These are phyloP conservation scores for Magnolia changhungtana DNA, from an alignment of 164 flowering plant genomes.

Conservation along the genomic window DNA sequence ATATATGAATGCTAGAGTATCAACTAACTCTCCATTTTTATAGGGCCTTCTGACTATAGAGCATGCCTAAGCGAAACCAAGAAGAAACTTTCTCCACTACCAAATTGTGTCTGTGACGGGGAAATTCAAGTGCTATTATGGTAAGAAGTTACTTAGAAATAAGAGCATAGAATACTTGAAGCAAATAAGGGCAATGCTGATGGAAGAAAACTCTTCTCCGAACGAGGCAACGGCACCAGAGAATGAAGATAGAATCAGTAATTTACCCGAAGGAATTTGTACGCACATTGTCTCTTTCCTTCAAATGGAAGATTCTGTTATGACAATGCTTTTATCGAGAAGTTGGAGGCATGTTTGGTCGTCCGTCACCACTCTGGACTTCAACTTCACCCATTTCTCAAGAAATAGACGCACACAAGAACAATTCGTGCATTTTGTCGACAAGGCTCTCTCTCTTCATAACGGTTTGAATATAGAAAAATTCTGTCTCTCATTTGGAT, in stretches of 20 bases:
- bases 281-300: conserved; percentile 11
- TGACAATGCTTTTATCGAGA: conserved; percentile 8
- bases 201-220: too few species aligned
- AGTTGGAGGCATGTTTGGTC: conserved; percentile 4
- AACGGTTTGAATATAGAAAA: not conserved
- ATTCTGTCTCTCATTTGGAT: not conserved
- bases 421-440: conserved; percentile 5
- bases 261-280: conserved; percentile 1
- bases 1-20: too few species aligned
- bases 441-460: not conserved
- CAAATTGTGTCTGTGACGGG: too few species aligned
- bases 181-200: too few species aligned
- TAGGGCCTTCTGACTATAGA: too few species aligned
- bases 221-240: too few species aligned
- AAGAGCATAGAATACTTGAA: too few species aligned
- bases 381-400: not conserved
- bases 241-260: conserved; percentile 5
- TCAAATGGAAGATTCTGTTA: conserved; percentile 1
- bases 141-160: too few species aligned
- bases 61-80: too few species aligned
- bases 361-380: not conserved
- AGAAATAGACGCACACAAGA: not conserved
- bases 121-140: too few species aligned
- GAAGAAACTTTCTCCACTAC: too few species aligned
- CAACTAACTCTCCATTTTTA: too few species aligned